Evolutionary conservation across 305 asterid genomes (phyloP), one percentile per base, ranked within the genome.

Genomic region (Rubia peregrina): DNA sequence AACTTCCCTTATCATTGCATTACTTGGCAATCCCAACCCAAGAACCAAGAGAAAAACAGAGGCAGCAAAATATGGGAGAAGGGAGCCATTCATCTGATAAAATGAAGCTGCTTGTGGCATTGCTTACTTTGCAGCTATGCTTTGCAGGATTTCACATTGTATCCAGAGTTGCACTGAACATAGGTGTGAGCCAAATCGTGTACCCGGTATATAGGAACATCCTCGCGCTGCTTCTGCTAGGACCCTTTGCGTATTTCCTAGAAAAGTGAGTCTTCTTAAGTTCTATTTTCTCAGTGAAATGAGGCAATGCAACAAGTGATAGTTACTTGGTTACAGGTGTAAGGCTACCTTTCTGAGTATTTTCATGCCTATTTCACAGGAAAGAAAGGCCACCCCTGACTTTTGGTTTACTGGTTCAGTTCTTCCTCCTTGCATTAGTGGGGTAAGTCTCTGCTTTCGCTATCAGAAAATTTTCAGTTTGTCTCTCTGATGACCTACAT

Each of bases 131-230:
- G 87, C 96, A 92, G 81, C 76, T 92, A 0, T 85, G 96, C 79
- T 92, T 75, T 77, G 94, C 98, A 74, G 98, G 95, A 17, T 88
- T 88, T 73, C 95, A 88, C 71, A 91, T 91, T 73, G 98, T 89
- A 9, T 86, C 96, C 6, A 85, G 98, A 71, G 89, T 90, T 69
- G 96, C 96, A 61, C 88, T 92, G 0, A 85, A 90, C 80, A 82
- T 92, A 65, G 98, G 96, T 62, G 86, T 92, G 55, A 92, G 98
- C 90, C 88, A 88, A 79, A 84, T 92, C 55, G 95, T 90, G n/a
- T 92, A 85, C 69, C 96, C 98, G 10, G 87, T 90, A 59, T 88
- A 92, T 76, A 88, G 98, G 70, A 92, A 90, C 64, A 81, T 90
- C 59, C 81, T 92, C 66, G 96, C 96, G 24, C 75, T 89, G 81